Conservation (phyloP, 2,329 filamentous ascomycete species). For the Anthostomella pinea region DNA sequence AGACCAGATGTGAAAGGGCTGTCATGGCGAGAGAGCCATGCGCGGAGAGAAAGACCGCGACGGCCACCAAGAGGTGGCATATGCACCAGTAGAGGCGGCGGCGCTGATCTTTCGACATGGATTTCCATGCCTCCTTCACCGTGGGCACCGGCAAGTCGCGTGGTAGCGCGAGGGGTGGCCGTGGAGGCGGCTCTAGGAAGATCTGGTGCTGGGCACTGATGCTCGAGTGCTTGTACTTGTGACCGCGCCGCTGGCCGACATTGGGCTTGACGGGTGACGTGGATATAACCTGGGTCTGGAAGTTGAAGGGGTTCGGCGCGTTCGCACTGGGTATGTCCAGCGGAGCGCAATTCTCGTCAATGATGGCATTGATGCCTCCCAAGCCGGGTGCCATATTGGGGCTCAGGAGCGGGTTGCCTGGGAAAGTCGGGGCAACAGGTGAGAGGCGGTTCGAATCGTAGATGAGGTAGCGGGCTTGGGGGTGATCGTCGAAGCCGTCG, state of each 20-base stretch:
- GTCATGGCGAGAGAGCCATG: conserved; percentile 87
- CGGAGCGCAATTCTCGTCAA: conserved; percentile 28
- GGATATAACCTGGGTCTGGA: conserved; percentile 77
- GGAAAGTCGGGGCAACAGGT: conserved; percentile 30
- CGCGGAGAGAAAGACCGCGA: conserved; percentile 81
- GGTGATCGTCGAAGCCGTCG: neutral
- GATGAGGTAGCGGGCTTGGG: conserved; percentile 19
- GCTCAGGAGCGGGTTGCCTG: conserved; percentile 15
- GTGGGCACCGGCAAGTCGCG: conserved; percentile 92
- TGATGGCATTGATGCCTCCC: conserved; percentile 18
- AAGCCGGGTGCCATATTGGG: conserved; percentile 25
- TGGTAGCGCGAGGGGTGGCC: conserved; percentile 83
- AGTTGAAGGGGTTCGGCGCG: conserved; percentile 80
- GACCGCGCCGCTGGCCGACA: conserved; percentile 85
- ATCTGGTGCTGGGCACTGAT: conserved; percentile 88
- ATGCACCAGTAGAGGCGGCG: conserved; percentile 83
- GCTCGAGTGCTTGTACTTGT: conserved; percentile 97
- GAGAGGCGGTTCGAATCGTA: conserved; percentile 32
- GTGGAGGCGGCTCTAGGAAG: conserved; percentile 85
- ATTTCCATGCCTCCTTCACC: conserved; percentile 78
- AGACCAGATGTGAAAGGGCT: conserved; percentile 85
- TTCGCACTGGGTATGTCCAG: conserved; percentile 36
- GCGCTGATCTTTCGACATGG: conserved; percentile 86
- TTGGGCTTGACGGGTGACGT: conserved; percentile 77
- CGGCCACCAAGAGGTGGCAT: conserved; percentile 80